Conservation (phyloP, 495 filamentous ascomycete genomes). For the Penicillium mononematosum region DNA sequence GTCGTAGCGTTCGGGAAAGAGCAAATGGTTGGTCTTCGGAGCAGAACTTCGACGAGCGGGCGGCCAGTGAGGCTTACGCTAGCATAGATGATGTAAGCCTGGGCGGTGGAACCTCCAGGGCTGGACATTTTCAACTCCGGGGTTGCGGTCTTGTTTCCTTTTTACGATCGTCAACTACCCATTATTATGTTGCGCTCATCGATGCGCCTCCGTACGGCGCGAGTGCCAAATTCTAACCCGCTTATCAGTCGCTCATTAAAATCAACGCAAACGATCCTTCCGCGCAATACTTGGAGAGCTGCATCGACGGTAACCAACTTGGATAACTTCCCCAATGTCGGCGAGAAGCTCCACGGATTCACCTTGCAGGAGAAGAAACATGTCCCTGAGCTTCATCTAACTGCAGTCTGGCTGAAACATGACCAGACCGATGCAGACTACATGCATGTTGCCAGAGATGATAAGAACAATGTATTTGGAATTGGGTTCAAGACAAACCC, state of each 20-base stretch:
- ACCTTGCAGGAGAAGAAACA: conserved; percentile 83
- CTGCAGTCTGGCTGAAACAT: conserved; percentile 83
- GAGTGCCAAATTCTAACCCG: conserved; percentile 27
- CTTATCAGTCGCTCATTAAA: conserved; percentile 22
- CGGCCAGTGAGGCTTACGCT: conserved; percentile 6
- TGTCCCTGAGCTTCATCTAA: conserved; percentile 90
- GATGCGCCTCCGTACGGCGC: conserved; percentile 30
- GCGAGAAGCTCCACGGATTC: conserved; percentile 89
- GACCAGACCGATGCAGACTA: conserved; percentile 95
- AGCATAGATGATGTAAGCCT: conserved; percentile 10
- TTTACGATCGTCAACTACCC: conserved; percentile 1
- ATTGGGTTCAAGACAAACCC: conserved; percentile 99
- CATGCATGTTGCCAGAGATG: conserved; percentile 88
- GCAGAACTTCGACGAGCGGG: conserved; percentile 14
- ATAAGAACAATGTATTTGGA: conserved; percentile 98
- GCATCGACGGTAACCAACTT: conserved; percentile 71
- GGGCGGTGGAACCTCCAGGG: neutral
- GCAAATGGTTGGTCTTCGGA: conserved; percentile 8
- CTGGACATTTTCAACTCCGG: conserved; percentile 9
- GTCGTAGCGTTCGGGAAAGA: conserved; percentile 2
- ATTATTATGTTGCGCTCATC: conserved; percentile 40
- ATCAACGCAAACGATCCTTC: conserved; percentile 29
- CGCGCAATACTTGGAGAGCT: conserved; percentile 47
- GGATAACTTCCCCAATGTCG: conserved; percentile 67
- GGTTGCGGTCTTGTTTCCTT: conserved; percentile 1